A percentile compares a stretch with the other conserved stretches of the same genome.
Evolutionary conservation across 805 yeast genomes (phyloP).

Genomic region (Spathaspora hagerdaliae): DNA sequence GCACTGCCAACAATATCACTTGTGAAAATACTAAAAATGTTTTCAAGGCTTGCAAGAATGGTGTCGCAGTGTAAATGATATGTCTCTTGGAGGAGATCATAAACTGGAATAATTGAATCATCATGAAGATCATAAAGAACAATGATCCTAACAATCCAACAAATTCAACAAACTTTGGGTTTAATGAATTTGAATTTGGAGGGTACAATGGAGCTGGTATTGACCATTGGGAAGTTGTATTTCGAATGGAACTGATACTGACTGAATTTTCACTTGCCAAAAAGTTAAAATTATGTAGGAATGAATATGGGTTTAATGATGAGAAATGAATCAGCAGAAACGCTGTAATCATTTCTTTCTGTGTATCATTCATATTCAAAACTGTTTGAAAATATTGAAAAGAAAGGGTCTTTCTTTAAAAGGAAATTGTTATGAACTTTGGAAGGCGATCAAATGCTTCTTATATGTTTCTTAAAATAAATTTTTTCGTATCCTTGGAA

Average conservation of each 20-base stretch:
- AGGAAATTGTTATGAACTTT: no score
- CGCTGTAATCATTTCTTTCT: neutral
- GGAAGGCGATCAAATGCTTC: no score
- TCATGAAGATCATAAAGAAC: conserved; percentile 8
- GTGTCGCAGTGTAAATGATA: conserved; percentile 9
- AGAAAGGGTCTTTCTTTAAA: no score
- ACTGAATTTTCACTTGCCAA: neutral
- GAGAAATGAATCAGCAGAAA: conserved; percentile 3
- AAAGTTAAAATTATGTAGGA: conserved; percentile 3
- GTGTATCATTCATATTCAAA: neutral
- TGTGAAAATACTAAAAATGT: conserved; percentile 15
- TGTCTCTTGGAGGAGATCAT: conserved; percentile 11
- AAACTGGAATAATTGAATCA: conserved; percentile 9
- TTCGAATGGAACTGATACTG: neutral
- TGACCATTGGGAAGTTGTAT: neutral
- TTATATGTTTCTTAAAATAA: no score
- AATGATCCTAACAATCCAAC: conserved; percentile 3
- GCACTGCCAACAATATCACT: neutral
- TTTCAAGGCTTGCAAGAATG: conserved; percentile 11
- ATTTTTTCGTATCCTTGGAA: no score
- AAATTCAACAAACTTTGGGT: conserved; percentile 26
- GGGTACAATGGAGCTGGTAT: conserved; percentile 19
- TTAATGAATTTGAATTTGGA: conserved; percentile 19
- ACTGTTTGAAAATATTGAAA: no score
- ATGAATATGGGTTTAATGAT: conserved; percentile 4